phyloP scores from a whole-genome alignment of 805 yeast species.

The Torulaspora gathmanii region DNA sequence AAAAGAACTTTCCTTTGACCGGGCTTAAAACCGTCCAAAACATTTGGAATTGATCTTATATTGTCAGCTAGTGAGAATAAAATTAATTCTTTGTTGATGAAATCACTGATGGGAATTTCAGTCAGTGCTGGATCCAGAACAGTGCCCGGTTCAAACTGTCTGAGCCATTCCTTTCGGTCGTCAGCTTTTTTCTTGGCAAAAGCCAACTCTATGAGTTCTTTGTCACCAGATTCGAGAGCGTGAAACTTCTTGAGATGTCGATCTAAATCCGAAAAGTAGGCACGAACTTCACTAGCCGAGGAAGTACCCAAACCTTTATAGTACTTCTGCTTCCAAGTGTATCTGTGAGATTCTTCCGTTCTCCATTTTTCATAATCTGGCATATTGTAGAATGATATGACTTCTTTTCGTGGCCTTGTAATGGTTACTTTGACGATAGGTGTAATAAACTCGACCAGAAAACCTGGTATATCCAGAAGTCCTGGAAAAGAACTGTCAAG shows the following conservation, averaged over 20 bases:
- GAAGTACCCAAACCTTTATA: slow-evolving; percentile 99
- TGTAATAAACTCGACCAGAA: slow-evolving; percentile 87
- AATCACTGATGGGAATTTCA: slow-evolving; percentile 85
- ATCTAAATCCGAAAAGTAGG: slow-evolving; percentile 80
- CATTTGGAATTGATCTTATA: slow-evolving; percentile 89
- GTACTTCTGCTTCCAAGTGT: slow-evolving; percentile 89
- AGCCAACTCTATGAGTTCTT: slow-evolving; percentile 77
- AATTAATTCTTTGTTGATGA: slow-evolving; percentile 91
- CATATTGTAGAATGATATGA: slow-evolving; percentile 82
- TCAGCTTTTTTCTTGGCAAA: slow-evolving; percentile 94
- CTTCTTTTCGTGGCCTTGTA: slow-evolving; percentile 53
- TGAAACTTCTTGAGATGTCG: slow-evolving; percentile 83
- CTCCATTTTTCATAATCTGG: slow-evolving; percentile 96
- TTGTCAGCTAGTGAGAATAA: slow-evolving; percentile 96
- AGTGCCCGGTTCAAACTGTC: slow-evolving; percentile 87
- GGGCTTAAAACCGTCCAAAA: slow-evolving; percentile 93
- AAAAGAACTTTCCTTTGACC: slow-evolving; percentile 92
- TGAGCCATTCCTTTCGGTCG: slow-evolving; percentile 95
- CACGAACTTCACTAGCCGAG: slow-evolving; percentile 71
- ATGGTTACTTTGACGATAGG: slow-evolving; percentile 92
- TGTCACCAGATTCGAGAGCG: slow-evolving; percentile 73
- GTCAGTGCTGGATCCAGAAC: slow-evolving; percentile 72
- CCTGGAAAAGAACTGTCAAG: slow-evolving; percentile 94
- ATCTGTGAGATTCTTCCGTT: slow-evolving; percentile 66
- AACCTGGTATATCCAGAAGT: slow-evolving; percentile 81